phyloP scores from a whole-genome alignment of 1,139 yeast genomes.

The Meyerozyma smithsonii region DNA sequence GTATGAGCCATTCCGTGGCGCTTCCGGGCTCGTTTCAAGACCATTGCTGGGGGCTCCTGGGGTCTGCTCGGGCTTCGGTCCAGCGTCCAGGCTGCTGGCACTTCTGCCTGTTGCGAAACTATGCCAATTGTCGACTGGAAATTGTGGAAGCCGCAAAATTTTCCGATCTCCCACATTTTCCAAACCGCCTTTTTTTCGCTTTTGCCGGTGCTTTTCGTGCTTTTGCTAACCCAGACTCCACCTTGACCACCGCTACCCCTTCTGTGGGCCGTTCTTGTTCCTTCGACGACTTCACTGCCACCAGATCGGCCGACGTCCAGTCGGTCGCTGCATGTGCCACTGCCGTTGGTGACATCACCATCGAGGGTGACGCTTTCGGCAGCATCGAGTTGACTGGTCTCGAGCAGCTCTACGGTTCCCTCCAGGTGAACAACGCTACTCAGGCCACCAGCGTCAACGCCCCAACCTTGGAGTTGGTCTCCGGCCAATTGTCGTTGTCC shows the following conservation, averaged over 20 bases:
- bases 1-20: no score
- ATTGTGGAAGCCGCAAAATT: no score
- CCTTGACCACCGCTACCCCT: slow-evolving; percentile 48
- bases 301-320: slow-evolving; percentile 77
- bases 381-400: slow-evolving; percentile 53
- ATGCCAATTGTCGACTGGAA: no score
- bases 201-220: not conserved
- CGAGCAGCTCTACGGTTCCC: slow-evolving; percentile 70
- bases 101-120: not conserved
- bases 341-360: slow-evolving; percentile 71
- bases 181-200: not conserved
- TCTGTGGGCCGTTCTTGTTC: slow-evolving; percentile 53
- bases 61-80: no score
- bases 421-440: slow-evolving; percentile 63
- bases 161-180: not conserved
- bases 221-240: slow-evolving; percentile 34
- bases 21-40: no score
- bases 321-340: slow-evolving; percentile 69
- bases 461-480: slow-evolving; percentile 68
- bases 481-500: slow-evolving; percentile 61
- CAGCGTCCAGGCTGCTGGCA: no score
- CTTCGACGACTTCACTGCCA: slow-evolving; percentile 55
- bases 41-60: no score
- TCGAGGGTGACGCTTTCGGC: slow-evolving; percentile 56
- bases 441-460: slow-evolving; percentile 63